Base-by-base conservation (phyloP, 2,329 filamentous ascomycete species). In the Exophiala lecanii-corni region DNA sequence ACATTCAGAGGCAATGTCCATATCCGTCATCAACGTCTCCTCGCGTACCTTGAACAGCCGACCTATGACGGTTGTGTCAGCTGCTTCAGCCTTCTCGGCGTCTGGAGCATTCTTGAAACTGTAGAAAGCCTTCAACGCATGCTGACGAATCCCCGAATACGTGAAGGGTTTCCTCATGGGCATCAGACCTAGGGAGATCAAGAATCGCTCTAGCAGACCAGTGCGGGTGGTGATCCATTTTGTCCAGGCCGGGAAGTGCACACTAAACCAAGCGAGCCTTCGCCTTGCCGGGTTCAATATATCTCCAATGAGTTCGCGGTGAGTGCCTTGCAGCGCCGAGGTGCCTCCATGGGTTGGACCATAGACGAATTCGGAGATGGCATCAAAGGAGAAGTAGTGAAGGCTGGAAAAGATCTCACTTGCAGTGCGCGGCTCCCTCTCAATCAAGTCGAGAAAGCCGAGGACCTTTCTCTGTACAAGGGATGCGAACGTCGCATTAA, bases 351-450 rank as follows among this genome's bases (percentile, higher is more conserved):
- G 50, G 5, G 50, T 36, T 2, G 57, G 51, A 2, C 73, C 73
- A 43, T 75, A 77, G 0, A 77, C 55, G 36, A 77, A 75, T 3
- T 65, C 62, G 0, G 73, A 75, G 46, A 77, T 76, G 37, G 60
- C 67, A 54, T 78, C 73, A 9, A 78, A 60, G 9, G 70, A 70
- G 56, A 70, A 77, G 55, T 71, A 77, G 55, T 77, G 74, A 16
- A 77, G 57, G 38, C 62, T 71, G 2, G 55, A 55, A 48, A 75
- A 76, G 20, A 73, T 70, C 46, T 76, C 70, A 18, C 62, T 61
- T 2, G 61, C 57, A 2, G 49, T 46, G 1, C 59, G 56, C 3
- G 58, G 53, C 13, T 68, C 60, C 3, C 37, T 39, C 38, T 69
- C 61, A 13, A 75, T 39, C 7, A 75, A 54, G 0, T 62, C 32